These are phyloP conservation scores for Colletotrichum aenigma DNA, from an alignment of 2,329 filamentous ascomycete genomes.

Conservation along the genomic window DNA sequence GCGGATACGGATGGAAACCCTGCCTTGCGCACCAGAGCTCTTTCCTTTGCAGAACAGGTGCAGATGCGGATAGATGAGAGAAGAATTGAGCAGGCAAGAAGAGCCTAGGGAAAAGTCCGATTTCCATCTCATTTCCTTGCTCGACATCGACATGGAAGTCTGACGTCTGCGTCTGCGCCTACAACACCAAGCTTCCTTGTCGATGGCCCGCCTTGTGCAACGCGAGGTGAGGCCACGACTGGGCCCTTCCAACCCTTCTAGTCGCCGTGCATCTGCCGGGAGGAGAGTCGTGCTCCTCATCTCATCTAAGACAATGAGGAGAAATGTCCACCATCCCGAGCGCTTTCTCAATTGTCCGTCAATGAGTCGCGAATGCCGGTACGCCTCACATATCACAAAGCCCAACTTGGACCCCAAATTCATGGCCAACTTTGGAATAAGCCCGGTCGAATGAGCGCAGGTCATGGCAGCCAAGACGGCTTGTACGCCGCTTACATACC, in stretches of 20 bases:
- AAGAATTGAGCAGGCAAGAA: background rate
- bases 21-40: background rate
- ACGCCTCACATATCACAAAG: conserved; percentile 4
- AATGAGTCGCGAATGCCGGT: background rate
- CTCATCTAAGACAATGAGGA: background rate
- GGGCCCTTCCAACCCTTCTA: background rate
- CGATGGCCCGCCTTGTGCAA: background rate
- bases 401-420: background rate
- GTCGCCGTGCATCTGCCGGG: background rate
- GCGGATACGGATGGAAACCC: background rate
- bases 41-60: background rate
- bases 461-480: conserved; percentile 1
- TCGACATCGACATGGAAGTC: background rate
- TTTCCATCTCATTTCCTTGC: background rate
- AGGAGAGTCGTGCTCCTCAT: background rate
- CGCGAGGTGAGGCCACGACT: background rate
- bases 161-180: background rate
- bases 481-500: background rate
- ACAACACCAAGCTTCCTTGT: background rate
- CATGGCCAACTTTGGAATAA: background rate
- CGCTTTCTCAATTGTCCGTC: background rate
- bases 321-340: background rate
- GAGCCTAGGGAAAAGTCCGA: background rate
- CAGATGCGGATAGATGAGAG: background rate
- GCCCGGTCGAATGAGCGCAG: background rate